Percentiles rank a stretch among this genome's conserved stretches.
These are phyloP conservation scores for Tolypocladium capitatum DNA, from an alignment of 2,329 filamentous ascomycete genomes.

Conservation along the genomic window DNA sequence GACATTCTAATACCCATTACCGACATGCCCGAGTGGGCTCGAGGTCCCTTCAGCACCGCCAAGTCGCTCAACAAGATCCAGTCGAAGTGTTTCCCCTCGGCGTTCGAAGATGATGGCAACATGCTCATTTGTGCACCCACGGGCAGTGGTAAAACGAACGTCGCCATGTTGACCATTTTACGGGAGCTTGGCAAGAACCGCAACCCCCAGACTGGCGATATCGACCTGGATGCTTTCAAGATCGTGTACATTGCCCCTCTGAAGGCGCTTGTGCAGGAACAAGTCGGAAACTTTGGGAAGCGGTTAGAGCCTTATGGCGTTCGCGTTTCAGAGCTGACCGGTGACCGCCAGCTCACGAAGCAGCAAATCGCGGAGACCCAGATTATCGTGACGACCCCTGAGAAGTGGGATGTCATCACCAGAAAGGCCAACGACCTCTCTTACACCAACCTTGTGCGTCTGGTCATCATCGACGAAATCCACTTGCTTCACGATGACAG, in stretches of 20 bases:
- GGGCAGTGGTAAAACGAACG: slow-evolving; percentile 95
- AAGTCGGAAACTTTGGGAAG: slow-evolving; percentile 94
- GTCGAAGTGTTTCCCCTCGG: slow-evolving; percentile 80
- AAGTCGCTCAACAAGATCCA: slow-evolving; percentile 91
- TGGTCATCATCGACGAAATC: slow-evolving; percentile 96
- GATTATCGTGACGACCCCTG: slow-evolving; percentile 93
- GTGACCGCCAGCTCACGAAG: slow-evolving; percentile 95
- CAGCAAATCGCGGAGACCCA: slow-evolving; percentile 97
- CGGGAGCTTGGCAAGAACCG: slow-evolving; percentile 94
- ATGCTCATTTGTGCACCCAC: slow-evolving; percentile 97
- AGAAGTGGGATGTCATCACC: slow-evolving; percentile 99
- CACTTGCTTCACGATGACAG: slow-evolving; percentile 95
- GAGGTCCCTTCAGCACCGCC: slow-evolving; percentile 69
- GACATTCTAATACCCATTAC: slow-evolving; percentile 74
- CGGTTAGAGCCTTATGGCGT: slow-evolving; percentile 84
- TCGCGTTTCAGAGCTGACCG: slow-evolving; percentile 86
- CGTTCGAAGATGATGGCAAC: slow-evolving; percentile 89
- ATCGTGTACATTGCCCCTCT: slow-evolving; percentile 95
- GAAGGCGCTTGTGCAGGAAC: slow-evolving; percentile 92
- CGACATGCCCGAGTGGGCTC: slow-evolving; percentile 87
- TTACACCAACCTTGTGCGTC: slow-evolving; percentile 91
- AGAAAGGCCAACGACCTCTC: slow-evolving; percentile 93
- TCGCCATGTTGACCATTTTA: slow-evolving; percentile 92
- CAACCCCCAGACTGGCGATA: slow-evolving; percentile 77
- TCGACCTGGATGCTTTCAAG: slow-evolving; percentile 93